Evolutionary conservation across 495 filamentous ascomycete genomes (phyloP).

Genomic region (Aspergillus asperescens): DNA sequence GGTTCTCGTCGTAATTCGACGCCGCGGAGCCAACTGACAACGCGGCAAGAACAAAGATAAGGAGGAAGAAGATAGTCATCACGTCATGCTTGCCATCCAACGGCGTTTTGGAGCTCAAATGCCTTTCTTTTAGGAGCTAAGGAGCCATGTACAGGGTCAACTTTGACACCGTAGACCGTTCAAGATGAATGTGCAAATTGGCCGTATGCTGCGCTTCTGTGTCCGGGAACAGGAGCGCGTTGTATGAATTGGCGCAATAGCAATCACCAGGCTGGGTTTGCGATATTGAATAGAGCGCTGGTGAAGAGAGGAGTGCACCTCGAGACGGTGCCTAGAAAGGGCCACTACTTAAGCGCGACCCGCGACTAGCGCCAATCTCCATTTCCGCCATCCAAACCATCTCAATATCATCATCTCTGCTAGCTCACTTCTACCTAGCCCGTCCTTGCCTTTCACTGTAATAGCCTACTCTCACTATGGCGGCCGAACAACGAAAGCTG

Average conservation of each 20-base stretch:
- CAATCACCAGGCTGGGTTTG: neutral
- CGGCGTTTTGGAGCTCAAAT: neutral
- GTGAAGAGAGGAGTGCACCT: neutral
- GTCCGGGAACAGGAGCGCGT: too few relatives aligned
- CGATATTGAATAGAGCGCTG: neutral
- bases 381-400: neutral
- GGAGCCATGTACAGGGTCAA: constrained; percentile 10
- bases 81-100: constrained; percentile 46
- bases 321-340: neutral
- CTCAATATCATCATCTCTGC: neutral
- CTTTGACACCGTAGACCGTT: neutral
- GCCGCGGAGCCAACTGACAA: constrained; percentile 32
- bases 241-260: neutral
- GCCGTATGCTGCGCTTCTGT: neutral
- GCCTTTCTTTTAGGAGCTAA: neutral
- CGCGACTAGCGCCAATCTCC: constrained; percentile 26
- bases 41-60: constrained; percentile 37
- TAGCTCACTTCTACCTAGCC: neutral
- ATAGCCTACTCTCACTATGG: constrained; percentile 52
- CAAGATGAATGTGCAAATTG: neutral
- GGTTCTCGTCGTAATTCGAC: constrained; percentile 76
- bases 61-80: constrained; percentile 47
- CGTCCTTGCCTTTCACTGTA: neutral
- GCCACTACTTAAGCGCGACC: constrained; percentile 23
- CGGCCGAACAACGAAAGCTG: constrained; percentile 91